These are phyloP conservation scores for Lachancea kluyveri DNA, from an alignment of 805 yeast species.

Conservation along the genomic window DNA sequence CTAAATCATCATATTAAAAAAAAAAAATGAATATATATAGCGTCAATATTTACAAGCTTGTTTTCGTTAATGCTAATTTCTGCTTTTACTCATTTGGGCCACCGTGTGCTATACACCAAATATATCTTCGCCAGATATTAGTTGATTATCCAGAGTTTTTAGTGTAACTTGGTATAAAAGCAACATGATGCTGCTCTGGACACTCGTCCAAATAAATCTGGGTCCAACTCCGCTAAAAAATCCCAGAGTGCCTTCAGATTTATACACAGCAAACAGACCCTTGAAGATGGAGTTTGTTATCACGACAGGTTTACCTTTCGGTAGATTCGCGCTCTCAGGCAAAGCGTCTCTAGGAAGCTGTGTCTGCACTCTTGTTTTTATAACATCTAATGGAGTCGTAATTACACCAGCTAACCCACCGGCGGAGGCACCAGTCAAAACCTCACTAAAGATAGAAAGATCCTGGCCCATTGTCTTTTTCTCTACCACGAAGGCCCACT, in stretches of 20 bases:
- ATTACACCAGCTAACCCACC: conserved; percentile 87
- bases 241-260: conserved; percentile 70
- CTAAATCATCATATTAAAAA: too few species aligned
- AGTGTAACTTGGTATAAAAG: conserved; percentile 76
- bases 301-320: conserved; percentile 1
- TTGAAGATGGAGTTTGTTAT: conserved; percentile 39
- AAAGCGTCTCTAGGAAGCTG: conserved; percentile 43
- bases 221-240: conserved; percentile 95
- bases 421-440: conserved; percentile 89
- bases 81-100: too few species aligned
- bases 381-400: conserved; percentile 89
- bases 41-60: too few species aligned
- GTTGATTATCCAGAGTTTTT: conserved; percentile 36
- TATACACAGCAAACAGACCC: conserved; percentile 53
- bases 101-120: too few species aligned
- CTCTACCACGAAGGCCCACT: conserved; percentile 43
- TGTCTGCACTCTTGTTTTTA: conserved; percentile 90
- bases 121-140: too few species aligned
- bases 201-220: conserved; percentile 90
- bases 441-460: conserved; percentile 54
- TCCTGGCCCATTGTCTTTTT: conserved; percentile 34
- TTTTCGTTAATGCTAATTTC: too few species aligned
- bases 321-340: conserved; percentile 2
- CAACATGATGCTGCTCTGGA: conserved; percentile 92
- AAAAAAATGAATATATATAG: too few species aligned